These are phyloP conservation scores for Cicer pinnatifidum DNA, from an alignment of 306 rosid species.

Conservation along the genomic window DNA sequence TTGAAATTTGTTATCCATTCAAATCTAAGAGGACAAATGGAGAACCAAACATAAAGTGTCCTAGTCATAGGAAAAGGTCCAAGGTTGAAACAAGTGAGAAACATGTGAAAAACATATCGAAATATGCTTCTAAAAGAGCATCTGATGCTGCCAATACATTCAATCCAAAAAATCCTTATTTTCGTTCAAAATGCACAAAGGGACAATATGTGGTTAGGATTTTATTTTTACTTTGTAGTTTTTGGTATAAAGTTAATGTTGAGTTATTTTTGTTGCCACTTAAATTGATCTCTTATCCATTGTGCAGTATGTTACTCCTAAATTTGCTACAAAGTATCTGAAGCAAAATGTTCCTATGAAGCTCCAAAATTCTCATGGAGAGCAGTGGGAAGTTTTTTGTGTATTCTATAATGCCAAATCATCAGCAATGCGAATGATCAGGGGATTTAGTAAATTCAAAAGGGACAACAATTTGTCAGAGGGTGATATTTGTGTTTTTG, in stretches of 20 bases:
- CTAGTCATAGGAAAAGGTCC: neutral
- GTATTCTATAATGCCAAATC: neutral
- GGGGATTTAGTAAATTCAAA: slow-evolving; percentile 9
- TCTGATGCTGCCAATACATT: neutral
- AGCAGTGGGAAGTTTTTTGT: slow-evolving; percentile 7
- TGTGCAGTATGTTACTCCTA: slow-evolving; percentile 47
- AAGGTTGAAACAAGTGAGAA: too few relatives aligned
- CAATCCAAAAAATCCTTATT: slow-evolving; percentile 37
- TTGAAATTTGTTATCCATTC: slow-evolving; percentile 43
- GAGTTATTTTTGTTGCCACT: neutral
- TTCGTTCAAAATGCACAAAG: neutral
- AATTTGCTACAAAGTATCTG: slow-evolving; percentile 42
- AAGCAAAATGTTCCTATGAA: neutral
- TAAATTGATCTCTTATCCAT: neutral
- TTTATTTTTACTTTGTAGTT: slow-evolving; percentile 13
- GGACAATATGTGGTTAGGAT: slow-evolving; percentile 32
- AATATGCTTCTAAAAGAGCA: neutral
- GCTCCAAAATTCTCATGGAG: slow-evolving; percentile 33
- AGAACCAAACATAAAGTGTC: too few relatives aligned
- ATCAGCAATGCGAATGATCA: neutral
- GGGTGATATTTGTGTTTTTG: slow-evolving; percentile 49
- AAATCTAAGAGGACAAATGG: too few relatives aligned
- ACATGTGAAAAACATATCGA: too few relatives aligned
- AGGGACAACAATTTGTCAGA: slow-evolving; percentile 18
- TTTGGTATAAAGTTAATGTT: neutral